Percentiles rank a stretch among this genome's conserved stretches.
phyloP scores from a whole-genome alignment of 1,284 basidiomycete genomes.

The Fomitopsis pinicola region DNA sequence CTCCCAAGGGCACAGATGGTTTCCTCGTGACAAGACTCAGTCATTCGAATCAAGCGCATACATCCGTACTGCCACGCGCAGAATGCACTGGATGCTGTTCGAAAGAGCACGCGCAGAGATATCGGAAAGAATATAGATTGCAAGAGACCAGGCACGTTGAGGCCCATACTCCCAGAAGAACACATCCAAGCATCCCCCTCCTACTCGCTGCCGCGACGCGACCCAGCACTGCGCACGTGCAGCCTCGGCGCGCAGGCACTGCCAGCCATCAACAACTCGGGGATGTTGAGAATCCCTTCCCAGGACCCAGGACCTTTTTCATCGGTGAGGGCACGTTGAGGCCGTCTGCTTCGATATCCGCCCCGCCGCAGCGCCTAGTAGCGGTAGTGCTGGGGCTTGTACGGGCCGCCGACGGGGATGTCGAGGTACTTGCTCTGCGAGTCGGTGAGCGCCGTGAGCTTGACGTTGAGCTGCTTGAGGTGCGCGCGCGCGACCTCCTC shows the following conservation, averaged over 20 bases:
- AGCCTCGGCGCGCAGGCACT: slow-evolving; percentile 13
- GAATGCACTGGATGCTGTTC: too few relatives aligned
- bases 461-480: slow-evolving; percentile 87
- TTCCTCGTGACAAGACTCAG: too few relatives aligned
- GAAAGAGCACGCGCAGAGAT: not conserved
- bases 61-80: too few relatives aligned
- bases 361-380: slow-evolving; percentile 33
- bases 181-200: not conserved
- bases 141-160: slow-evolving; percentile 7
- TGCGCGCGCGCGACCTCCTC: slow-evolving; percentile 99
- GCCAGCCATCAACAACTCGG: slow-evolving; percentile 19
- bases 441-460: slow-evolving; percentile 79
- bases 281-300: slow-evolving; percentile 30
- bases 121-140: not conserved
- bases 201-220: slow-evolving; percentile 8
- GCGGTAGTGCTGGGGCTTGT: slow-evolving; percentile 87
- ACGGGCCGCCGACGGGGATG: slow-evolving; percentile 86
- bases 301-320: slow-evolving; percentile 19
- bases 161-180: slow-evolving; percentile 2
- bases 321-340: slow-evolving; percentile 38
- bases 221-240: slow-evolving; percentile 14
- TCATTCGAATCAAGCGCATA: too few relatives aligned
- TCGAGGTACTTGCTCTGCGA: slow-evolving; percentile 92
- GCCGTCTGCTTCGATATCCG: slow-evolving; percentile 41
- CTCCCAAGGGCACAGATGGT: too few relatives aligned